These are phyloP conservation scores for Miamiensis avidus DNA, from an alignment of 169 alveolate genomes.

Conservation along the genomic window DNA sequence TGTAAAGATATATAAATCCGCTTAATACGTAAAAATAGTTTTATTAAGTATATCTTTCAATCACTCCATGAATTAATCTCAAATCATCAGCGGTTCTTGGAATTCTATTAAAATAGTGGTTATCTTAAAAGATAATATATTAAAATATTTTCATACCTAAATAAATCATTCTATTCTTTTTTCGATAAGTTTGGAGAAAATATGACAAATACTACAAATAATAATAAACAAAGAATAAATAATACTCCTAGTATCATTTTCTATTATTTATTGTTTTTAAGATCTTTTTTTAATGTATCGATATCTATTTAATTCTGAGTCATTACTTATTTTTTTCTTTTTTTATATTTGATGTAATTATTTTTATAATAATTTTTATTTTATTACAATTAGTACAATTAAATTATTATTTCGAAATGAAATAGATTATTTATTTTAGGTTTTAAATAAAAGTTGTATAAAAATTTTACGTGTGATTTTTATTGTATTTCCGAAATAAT, in stretches of 20 bases:
- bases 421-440: too few relatives aligned
- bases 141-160: not conserved
- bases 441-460: too few relatives aligned
- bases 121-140: slow-evolving; percentile 25
- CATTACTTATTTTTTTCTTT: not conserved
- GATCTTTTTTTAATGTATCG: not conserved
- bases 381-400: too few relatives aligned
- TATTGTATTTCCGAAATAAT: too few relatives aligned
- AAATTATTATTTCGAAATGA: too few relatives aligned
- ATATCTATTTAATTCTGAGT: slow-evolving; percentile 6
- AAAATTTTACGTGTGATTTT: too few relatives aligned
- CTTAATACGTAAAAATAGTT: slow-evolving; percentile 46
- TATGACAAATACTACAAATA: slow-evolving; percentile 25
- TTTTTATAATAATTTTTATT: too few relatives aligned
- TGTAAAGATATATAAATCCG: slow-evolving; percentile 65
- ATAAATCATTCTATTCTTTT: not conserved
- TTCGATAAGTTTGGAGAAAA: slow-evolving; percentile 38
- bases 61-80: slow-evolving; percentile 40
- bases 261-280: slow-evolving; percentile 9
- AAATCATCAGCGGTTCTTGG: slow-evolving; percentile 59
- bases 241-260: slow-evolving; percentile 4
- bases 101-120: slow-evolving; percentile 35
- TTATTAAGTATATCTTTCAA: slow-evolving; percentile 39
- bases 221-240: slow-evolving; percentile 12
- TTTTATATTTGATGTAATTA: too few relatives aligned